Evolutionary conservation across 73 alveolate species (phyloP).

Genomic region (Paramecium pentaurelia): DNA sequence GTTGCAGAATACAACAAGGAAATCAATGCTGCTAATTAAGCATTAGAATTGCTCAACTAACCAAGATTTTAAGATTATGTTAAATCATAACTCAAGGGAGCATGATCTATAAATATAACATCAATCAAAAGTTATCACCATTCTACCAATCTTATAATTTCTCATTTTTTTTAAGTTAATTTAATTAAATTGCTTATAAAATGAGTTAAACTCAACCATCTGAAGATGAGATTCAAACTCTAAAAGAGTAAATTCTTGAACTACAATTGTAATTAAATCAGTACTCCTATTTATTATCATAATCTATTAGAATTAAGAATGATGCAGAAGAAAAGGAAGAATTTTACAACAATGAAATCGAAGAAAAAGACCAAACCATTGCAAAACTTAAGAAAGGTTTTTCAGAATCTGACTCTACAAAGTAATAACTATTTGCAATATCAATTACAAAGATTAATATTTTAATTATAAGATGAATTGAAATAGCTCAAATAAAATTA

Average conservation of each 20-base stretch:
- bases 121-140: background rate
- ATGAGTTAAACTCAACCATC: background rate
- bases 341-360: background rate
- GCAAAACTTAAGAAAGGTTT: background rate
- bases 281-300: background rate
- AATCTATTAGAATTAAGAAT: background rate
- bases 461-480: background rate
- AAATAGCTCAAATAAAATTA: background rate
- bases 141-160: background rate
- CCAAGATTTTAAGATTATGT: slow-evolving; percentile 45
- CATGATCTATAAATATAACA: background rate
- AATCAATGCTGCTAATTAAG: slow-evolving; percentile 8
- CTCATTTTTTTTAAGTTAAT: background rate
- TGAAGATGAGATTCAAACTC: background rate
- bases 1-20: slow-evolving; percentile 40
- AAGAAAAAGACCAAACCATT: background rate
- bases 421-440: background rate
- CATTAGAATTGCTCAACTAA: slow-evolving; percentile 25
- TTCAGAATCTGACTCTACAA: background rate
- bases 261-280: background rate
- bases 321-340: background rate
- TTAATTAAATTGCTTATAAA: background rate
- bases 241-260: background rate
- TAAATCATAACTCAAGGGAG: slow-evolving; percentile 36
- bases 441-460: background rate